Base-by-base conservation (phyloP, 2,329 filamentous ascomycete genomes). In the Ceratocystis diversiconidia region DNA sequence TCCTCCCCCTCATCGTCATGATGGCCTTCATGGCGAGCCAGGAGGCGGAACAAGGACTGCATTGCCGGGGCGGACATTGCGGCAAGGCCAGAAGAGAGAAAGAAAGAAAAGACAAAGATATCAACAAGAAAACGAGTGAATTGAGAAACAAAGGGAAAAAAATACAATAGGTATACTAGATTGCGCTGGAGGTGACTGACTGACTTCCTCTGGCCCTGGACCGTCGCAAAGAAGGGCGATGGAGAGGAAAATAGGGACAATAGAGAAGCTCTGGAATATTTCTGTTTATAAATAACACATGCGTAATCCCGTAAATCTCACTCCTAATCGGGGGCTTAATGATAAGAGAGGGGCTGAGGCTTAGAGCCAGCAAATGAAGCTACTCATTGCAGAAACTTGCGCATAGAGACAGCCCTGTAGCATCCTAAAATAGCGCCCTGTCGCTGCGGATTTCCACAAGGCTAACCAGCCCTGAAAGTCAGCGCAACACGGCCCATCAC, bases 21-120 rank as follows among this genome's bases (percentile, higher is more conserved):
- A 48, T 65, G 63, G 44, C 66, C 66, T 60, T 67, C 63, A 43
- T 67, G 66, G 61, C 66, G 66, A 25, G 61, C 52, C 30, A 55
- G 15, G 46, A 63, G 62, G 28, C 10, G 62, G 46, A 52, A 63
- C 17, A 63, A 17, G 30, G 55, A 19, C 62, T 41, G 46, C 12
- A 44, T 41, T 12, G 48, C 62, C 48, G 43, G 15, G 17, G 43
- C 48, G 12, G 62, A 52, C 62, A 63, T 63, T 3, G 62, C n/a
- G 10, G n/a, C 46, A 19, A 32, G 30, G 32, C 22, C 48, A 61
- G n/a, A 61, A 41, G 22, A 19, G 44, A 61, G 15, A 32, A 32
- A 61, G 32, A 22, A 61, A 59, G 30, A 19, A n/a, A 12, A 41
- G 15, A 36, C 28, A 60, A 32, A 32, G n/a, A 48, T n/a, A 12